A percentile compares a stretch with the other conserved stretches of the same genome.
Conservation (phyloP, 176 grass and related monocot genomes). For the Musa acuminata region DNA sequence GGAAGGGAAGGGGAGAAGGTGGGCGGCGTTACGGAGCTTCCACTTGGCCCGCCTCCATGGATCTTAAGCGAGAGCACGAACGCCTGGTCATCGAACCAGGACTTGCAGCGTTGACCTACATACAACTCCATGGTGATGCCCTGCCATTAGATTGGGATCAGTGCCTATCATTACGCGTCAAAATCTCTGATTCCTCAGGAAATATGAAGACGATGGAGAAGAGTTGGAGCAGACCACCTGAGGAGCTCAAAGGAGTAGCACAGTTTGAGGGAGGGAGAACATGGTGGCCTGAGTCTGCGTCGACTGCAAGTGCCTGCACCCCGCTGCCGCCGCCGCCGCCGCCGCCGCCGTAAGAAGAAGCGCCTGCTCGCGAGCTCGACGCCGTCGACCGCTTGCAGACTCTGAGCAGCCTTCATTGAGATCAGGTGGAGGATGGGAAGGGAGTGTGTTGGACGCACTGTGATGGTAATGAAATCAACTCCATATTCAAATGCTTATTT, state of each 20-base stretch:
- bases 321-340: background rate
- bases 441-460: background rate
- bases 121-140: conserved; percentile 49
- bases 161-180: conserved; percentile 67
- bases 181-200: conserved; percentile 9
- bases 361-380: conserved; percentile 28
- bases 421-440: background rate
- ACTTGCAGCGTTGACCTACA: conserved; percentile 47
- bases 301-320: conserved; percentile 23
- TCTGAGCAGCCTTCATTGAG: conserved; percentile 71
- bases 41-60: conserved; percentile 38
- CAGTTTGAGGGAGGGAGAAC: conserved; percentile 30
- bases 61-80: conserved; percentile 1
- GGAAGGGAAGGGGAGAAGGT: conserved; percentile 22
- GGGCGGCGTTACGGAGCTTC: conserved; percentile 52
- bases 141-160: conserved; percentile 88
- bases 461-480: background rate
- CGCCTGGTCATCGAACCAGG: no score
- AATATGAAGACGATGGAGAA: conserved; percentile 83
- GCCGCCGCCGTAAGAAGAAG: conserved; percentile 1
- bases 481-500: background rate
- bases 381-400: conserved; percentile 52
- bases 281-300: conserved; percentile 74
- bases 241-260: conserved; percentile 13
- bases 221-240: no score